These are phyloP conservation scores for Dioszegia hungarica DNA, from an alignment of 768 basidiomycete genomes.

Conservation along the genomic window DNA sequence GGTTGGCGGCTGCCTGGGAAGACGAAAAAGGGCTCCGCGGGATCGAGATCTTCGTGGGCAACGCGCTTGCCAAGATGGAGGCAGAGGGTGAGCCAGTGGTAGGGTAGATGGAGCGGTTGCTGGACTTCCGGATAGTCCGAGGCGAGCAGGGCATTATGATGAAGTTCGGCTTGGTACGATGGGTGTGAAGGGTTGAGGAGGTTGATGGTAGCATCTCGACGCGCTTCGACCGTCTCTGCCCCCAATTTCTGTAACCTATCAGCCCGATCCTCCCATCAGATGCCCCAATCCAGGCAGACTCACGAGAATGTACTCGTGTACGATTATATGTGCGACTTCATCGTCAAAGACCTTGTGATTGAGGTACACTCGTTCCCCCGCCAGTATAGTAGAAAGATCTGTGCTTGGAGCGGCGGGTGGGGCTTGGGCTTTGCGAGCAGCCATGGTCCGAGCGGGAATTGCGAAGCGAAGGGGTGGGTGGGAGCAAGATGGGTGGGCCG, in stretches of 20 bases:
- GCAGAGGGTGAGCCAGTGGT: slow-evolving; percentile 30
- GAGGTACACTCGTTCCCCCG: slow-evolving; percentile 15
- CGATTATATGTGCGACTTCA: too few species aligned
- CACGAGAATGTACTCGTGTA: too few species aligned
- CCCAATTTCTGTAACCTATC: slow-evolving; percentile 8
- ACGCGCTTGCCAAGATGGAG: not conserved
- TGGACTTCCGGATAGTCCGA: too few species aligned
- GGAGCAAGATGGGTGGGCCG: not conserved
- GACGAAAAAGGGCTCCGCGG: slow-evolving; percentile 14
- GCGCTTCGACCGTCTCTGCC: not conserved
- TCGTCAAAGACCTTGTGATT: too few species aligned
- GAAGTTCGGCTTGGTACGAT: slow-evolving; percentile 3
- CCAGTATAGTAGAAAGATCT: not conserved
- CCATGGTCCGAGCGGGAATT: too few species aligned
- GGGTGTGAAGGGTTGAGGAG: slow-evolving; percentile 20
- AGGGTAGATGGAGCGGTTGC: slow-evolving; percentile 15
- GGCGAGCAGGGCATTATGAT: slow-evolving; percentile 4
- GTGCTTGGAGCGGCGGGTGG: not conserved
- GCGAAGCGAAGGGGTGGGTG: not conserved
- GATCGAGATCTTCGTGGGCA: not conserved
- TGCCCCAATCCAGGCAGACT: too few species aligned
- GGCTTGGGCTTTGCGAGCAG: not conserved
- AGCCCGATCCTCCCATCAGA: too few species aligned
- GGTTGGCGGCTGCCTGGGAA: slow-evolving; percentile 15
- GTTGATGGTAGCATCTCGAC: slow-evolving; percentile 15